These are phyloP conservation scores for Anacardium occidentale DNA, from an alignment of 345 rosid species.

Conservation along the genomic window DNA sequence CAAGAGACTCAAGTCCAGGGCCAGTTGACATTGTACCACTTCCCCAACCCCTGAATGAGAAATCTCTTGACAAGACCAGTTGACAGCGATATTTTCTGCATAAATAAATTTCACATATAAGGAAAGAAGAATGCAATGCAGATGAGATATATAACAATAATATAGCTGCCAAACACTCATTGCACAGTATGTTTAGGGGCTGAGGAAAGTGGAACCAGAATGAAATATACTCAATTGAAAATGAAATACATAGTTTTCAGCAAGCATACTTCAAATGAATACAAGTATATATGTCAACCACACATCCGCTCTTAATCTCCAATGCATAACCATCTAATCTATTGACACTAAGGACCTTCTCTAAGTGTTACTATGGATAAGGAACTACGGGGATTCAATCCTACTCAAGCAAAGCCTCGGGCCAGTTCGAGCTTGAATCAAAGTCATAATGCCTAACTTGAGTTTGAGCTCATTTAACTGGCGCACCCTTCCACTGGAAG, in stretches of 20 bases:
- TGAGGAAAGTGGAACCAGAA: neutral
- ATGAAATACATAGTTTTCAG: neutral
- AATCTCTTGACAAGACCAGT: neutral
- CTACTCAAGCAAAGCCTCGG: no score
- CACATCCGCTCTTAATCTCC: no score
- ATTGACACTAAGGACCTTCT: no score
- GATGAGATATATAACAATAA: neutral
- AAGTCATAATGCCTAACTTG: no score
- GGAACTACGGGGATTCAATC: no score
- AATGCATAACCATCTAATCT: no score
- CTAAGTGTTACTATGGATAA: no score
- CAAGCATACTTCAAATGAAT: no score
- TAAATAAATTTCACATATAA: neutral
- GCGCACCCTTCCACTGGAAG: no score
- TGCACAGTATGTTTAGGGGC: neutral
- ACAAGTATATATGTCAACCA: no score
- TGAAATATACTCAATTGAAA: neutral
- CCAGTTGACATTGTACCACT: constrained; percentile 51
- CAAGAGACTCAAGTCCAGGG: constrained; percentile 79
- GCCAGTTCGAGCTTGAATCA: no score
- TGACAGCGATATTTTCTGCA: constrained; percentile 12
- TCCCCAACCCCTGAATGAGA: neutral
- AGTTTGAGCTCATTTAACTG: no score
- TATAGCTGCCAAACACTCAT: neutral
- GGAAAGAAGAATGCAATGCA: neutral